phyloP scores from a whole-genome alignment of 371 early-diverging fungal species.

The Mortierella sp. region DNA sequence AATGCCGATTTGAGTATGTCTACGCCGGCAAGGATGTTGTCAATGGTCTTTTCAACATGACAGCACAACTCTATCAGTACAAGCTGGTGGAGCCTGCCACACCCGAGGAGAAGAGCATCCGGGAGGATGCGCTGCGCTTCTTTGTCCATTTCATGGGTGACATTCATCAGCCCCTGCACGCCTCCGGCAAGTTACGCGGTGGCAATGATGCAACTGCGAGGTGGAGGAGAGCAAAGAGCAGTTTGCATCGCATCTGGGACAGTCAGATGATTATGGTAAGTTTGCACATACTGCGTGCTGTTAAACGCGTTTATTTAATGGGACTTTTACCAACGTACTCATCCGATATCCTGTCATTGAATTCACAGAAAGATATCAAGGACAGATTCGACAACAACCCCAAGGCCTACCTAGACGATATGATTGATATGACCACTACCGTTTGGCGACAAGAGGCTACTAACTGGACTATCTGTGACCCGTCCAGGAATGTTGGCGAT shows the following conservation, averaged over 20 bases:
- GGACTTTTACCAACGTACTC: background rate
- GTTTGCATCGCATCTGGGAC: conserved; percentile 59
- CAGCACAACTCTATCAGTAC: conserved; percentile 39
- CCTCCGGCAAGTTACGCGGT: conserved; percentile 52
- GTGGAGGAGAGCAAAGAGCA: conserved; percentile 51
- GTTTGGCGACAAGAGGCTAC: conserved; percentile 40
- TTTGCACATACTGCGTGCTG: background rate
- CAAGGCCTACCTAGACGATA: conserved; percentile 49
- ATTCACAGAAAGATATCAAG: conserved; percentile 50
- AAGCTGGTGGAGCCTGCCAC: conserved; percentile 24
- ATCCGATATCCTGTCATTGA: background rate
- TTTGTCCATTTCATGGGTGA: conserved; percentile 65
- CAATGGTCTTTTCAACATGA: conserved; percentile 57
- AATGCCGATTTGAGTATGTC: conserved; percentile 36
- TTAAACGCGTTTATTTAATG: background rate
- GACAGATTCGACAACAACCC: conserved; percentile 50
- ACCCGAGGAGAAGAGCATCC: conserved; percentile 24
- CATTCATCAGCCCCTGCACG: conserved; percentile 62
- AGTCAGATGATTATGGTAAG: conserved; percentile 50
- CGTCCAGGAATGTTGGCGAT: conserved; percentile 23
- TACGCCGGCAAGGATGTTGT: conserved; percentile 45
- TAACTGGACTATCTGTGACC: conserved; percentile 51
- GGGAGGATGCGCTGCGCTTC: conserved; percentile 58
- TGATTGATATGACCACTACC: conserved; percentile 35
- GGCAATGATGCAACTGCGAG: conserved; percentile 52